Percentiles rank a stretch among this genome's conserved stretches.
phyloP scores from a whole-genome alignment of 306 rosid species.

The Parietaria judaica region DNA sequence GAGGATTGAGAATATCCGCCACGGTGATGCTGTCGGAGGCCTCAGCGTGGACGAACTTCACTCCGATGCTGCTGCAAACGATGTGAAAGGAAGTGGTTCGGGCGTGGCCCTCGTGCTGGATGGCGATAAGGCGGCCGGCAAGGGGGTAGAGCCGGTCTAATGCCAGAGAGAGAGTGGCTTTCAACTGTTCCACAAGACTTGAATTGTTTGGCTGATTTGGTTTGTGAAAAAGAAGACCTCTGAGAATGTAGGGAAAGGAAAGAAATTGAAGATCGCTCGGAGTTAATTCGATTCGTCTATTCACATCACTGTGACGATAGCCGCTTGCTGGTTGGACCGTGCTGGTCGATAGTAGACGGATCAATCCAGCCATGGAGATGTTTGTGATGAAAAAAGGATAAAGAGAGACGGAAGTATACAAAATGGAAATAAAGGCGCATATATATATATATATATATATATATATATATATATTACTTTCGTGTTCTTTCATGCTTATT shows the following conservation, averaged over 20 bases:
- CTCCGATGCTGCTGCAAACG: conserved; percentile 19
- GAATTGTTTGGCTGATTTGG: too few relatives aligned
- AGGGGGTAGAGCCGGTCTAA: conserved; percentile 1
- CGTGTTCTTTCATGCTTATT: too few relatives aligned
- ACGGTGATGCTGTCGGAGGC: neutral
- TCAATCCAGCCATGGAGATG: too few relatives aligned
- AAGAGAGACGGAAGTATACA: too few relatives aligned
- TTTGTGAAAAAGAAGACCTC: neutral
- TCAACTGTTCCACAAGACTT: neutral
- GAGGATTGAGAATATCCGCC: neutral
- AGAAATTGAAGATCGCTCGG: neutral
- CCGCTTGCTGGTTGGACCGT: neutral
- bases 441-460: too few relatives aligned
- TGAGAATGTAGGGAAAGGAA: neutral
- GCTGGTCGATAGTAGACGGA: neutral
- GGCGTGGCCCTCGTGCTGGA: neutral
- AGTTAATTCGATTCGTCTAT: neutral
- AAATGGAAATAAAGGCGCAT: too few relatives aligned
- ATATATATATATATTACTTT: too few relatives aligned
- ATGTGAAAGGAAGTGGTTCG: neutral
- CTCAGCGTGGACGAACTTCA: conserved; percentile 4
- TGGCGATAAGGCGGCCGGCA: neutral
- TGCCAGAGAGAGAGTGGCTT: neutral
- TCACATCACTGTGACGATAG: neutral
- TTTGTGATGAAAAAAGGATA: too few relatives aligned